Percentiles rank a stretch among this genome's conserved stretches.
Conservation (phyloP, 306 rosid species). For the Echinosophora koreensis region DNA sequence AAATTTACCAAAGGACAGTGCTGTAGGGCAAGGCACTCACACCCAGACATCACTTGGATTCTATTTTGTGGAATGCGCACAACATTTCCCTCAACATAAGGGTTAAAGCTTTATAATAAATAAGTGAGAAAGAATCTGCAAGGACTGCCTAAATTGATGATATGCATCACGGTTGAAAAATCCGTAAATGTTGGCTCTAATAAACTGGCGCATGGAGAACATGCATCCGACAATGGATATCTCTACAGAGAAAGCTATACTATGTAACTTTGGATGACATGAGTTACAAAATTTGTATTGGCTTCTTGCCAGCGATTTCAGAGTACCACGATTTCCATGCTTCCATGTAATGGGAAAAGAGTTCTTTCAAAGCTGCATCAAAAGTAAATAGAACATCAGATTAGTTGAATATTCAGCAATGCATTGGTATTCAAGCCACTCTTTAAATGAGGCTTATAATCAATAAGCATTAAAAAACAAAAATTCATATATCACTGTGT, state of each 20-base stretch:
- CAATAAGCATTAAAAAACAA: background rate
- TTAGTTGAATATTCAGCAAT: slow-evolving; percentile 13
- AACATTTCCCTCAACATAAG: no score
- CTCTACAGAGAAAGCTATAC: slow-evolving; percentile 40
- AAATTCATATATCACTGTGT: background rate
- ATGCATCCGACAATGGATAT: slow-evolving; percentile 46
- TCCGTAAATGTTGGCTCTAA: slow-evolving; percentile 38
- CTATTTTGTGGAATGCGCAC: no score
- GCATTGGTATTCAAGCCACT: slow-evolving; percentile 3
- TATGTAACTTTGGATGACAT: slow-evolving; percentile 6
- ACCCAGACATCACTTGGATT: no score
- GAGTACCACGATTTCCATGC: slow-evolving; percentile 93
- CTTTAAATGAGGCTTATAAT: background rate
- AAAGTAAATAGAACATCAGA: slow-evolving; percentile 11
- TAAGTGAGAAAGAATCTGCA: slow-evolving; percentile 9
- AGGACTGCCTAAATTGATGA: slow-evolving; percentile 41
- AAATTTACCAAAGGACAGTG: no score
- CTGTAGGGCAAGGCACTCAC: no score
- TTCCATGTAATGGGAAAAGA: slow-evolving; percentile 87
- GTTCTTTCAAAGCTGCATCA: slow-evolving; percentile 79
- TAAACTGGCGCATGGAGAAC: slow-evolving; percentile 47
- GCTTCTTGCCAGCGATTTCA: slow-evolving; percentile 74
- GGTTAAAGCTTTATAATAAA: no score
- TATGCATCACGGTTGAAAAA: slow-evolving; percentile 17
- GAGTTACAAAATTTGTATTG: slow-evolving; percentile 60